A percentile compares a stretch with the other conserved stretches of the same genome.
These are phyloP conservation scores for Phyllosticta citriasiana DNA, from an alignment of 2,329 filamentous ascomycete genomes.

Conservation along the genomic window DNA sequence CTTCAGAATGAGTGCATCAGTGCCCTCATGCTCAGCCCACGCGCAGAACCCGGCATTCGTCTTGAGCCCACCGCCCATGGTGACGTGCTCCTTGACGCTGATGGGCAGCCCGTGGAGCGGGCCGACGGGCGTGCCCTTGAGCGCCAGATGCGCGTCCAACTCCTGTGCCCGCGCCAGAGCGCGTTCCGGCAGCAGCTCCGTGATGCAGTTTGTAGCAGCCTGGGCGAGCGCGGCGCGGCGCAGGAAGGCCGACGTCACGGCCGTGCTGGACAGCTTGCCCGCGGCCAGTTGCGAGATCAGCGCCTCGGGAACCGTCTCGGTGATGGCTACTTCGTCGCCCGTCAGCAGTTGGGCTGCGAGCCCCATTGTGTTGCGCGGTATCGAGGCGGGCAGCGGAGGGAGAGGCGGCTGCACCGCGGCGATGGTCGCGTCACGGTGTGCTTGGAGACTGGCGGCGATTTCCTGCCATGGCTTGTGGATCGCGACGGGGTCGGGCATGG, in stretches of 20 bases:
- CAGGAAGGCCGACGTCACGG: constrained; percentile 45
- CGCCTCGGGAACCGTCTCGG: constrained; percentile 25
- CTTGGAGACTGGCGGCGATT: constrained; percentile 36
- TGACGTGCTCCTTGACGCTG: constrained; percentile 41
- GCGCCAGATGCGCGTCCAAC: constrained; percentile 21
- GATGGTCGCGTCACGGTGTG: constrained; percentile 38
- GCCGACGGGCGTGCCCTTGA: constrained; percentile 29
- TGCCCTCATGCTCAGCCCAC: constrained; percentile 24
- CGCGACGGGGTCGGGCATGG: background rate
- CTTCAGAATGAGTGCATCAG: constrained; percentile 16
- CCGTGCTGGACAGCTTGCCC: constrained; percentile 20
- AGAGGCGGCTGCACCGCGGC: constrained; percentile 31
- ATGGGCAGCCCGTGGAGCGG: constrained; percentile 42
- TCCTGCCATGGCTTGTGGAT: constrained; percentile 31
- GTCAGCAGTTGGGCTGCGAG: constrained; percentile 35
- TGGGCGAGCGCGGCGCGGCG: constrained; percentile 47
- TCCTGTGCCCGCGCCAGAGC: constrained; percentile 25
- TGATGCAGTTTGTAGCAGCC: constrained; percentile 40
- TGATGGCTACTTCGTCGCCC: constrained; percentile 23
- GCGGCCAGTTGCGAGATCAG: constrained; percentile 20
- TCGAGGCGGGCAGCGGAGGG: constrained; percentile 24
- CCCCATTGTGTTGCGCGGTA: constrained; percentile 36
- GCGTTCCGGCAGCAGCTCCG: constrained; percentile 29
- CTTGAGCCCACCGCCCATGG: constrained; percentile 37
- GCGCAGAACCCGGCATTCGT: constrained; percentile 40